Percentiles rank a stretch among this genome's conserved stretches.
These are phyloP conservation scores for Cordyceps cateniannulata DNA, from an alignment of 2,329 filamentous ascomycete genomes.

Conservation along the genomic window DNA sequence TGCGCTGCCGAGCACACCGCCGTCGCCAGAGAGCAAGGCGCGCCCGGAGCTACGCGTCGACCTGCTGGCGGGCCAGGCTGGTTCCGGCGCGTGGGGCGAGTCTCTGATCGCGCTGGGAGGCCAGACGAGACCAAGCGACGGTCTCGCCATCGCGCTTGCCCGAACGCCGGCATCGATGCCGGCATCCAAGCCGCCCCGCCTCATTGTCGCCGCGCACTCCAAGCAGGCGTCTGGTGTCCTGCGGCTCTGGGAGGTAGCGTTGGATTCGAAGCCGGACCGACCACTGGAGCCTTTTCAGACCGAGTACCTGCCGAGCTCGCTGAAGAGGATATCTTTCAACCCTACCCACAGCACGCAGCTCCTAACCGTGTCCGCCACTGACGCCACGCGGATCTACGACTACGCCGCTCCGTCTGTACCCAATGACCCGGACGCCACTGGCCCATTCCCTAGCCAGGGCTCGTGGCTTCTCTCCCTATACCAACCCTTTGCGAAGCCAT, in stretches of 20 bases:
- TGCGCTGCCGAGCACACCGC: constrained; percentile 54
- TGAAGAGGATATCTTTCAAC: constrained; percentile 54
- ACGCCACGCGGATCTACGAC: constrained; percentile 57
- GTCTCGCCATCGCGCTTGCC: constrained; percentile 48
- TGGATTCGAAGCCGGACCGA: constrained; percentile 32
- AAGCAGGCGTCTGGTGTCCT: constrained; percentile 53
- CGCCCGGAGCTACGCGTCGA: constrained; percentile 45
- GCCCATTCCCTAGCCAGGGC: constrained; percentile 50
- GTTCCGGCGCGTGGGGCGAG: constrained; percentile 59
- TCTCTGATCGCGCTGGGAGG: constrained; percentile 47
- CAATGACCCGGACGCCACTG: constrained; percentile 42
- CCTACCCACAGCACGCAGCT: constrained; percentile 52
- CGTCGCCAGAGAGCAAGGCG: constrained; percentile 52
- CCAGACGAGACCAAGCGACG: constrained; percentile 46
- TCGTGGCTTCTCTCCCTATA: constrained; percentile 61
- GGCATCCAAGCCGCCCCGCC: constrained; percentile 29
- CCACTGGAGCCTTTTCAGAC: constrained; percentile 50
- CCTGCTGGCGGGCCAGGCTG: constrained; percentile 47
- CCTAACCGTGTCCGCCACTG: constrained; percentile 47
- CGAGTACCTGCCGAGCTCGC: constrained; percentile 49
- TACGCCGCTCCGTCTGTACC: constrained; percentile 48
- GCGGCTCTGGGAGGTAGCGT: constrained; percentile 50
- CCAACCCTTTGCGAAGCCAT: constrained; percentile 45
- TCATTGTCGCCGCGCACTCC: constrained; percentile 55
- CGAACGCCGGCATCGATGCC: constrained; percentile 36